Base-by-base conservation (phyloP, 108 stramenopile genomes). In the Fragilaria crotonensis region DNA sequence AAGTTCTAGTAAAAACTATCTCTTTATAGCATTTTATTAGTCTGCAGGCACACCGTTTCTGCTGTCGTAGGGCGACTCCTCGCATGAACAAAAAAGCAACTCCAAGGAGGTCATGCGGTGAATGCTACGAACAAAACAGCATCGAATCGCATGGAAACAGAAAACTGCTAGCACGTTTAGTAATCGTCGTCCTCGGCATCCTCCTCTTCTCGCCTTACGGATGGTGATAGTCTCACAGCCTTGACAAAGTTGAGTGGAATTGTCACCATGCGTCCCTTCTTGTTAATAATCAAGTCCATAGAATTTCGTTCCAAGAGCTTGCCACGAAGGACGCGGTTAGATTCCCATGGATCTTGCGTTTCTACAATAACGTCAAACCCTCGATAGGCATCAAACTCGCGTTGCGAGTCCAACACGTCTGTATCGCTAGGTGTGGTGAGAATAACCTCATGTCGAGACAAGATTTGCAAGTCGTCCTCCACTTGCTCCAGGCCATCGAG, bases 221-320 rank as follows among this genome's bases (percentile, higher is more conserved):
- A 27, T 0, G 30, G 21, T 31, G 54, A 57, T 14, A 81, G 32
- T 48, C 68, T 52, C 2, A 81, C 80, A 31, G 66, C 71, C 19
- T 66, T 66, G 21, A 81, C 70, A 67, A 81, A 81, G 55, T 75
- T 75, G 19, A 65, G 67, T 1, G 89, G 89, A 59, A 90, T 78
- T 5, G 89, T 90, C 5, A 90, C 89, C 79, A 87, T 81, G 28
- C 86, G 69, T 46, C 88, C 88, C 48, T 85, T 81, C 36, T 82
- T 63, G 55, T 85, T 89, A 47, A 93, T 84, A 29, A 85, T 68
- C 0, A 94, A 66, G 63, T 94, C 87, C 76, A 94, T 71, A 2
- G 87, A 66, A 60, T 90, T 90, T 28, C 92, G 76, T 59, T 85
- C 85, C 20, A 88, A 64, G 19, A 94, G 60, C 47, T 77, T 81